Evolutionary conservation across 192 early-diverging fungal genomes (phyloP).

Genomic region (Backusella australiensis): DNA sequence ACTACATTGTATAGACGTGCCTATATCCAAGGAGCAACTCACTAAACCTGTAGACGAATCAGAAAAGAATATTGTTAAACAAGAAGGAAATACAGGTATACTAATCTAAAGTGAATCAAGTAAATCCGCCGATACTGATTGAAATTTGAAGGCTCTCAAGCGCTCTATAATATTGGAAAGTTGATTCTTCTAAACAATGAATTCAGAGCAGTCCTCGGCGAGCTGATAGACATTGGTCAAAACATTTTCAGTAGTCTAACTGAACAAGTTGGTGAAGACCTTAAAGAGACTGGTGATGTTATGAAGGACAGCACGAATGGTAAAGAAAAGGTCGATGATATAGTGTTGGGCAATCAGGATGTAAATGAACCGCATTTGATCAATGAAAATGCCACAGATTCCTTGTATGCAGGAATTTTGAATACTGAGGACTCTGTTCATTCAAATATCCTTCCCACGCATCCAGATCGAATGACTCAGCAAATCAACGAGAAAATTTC

Average conservation of each 20-base stretch:
- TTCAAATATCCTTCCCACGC: not conserved
- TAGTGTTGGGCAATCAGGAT: not conserved
- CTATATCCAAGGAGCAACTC: not conserved
- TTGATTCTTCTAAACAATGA: constrained; percentile 38
- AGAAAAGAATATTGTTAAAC: constrained; percentile 12
- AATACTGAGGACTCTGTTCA: constrained; percentile 5
- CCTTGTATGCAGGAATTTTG: not conserved
- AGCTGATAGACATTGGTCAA: constrained; percentile 34
- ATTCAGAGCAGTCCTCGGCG: constrained; percentile 33
- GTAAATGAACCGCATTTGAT: not conserved
- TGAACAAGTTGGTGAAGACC: constrained; percentile 20
- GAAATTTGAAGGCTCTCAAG: not conserved
- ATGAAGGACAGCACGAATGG: constrained; percentile 1
- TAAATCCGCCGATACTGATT: not conserved
- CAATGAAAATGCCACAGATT: not conserved
- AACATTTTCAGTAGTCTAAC: constrained; percentile 16
- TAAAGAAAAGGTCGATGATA: not conserved
- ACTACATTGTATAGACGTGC: constrained; percentile 1
- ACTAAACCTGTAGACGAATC: not conserved
- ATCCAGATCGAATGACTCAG: not conserved
- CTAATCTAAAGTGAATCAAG: not conserved
- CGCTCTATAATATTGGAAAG: constrained; percentile 31
- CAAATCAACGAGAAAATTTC: not conserved
- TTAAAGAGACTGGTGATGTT: constrained; percentile 13
- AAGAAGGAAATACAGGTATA: constrained; percentile 20